phyloP scores from a whole-genome alignment of 108 stramenopile species.

The Cyclotella atomus region DNA sequence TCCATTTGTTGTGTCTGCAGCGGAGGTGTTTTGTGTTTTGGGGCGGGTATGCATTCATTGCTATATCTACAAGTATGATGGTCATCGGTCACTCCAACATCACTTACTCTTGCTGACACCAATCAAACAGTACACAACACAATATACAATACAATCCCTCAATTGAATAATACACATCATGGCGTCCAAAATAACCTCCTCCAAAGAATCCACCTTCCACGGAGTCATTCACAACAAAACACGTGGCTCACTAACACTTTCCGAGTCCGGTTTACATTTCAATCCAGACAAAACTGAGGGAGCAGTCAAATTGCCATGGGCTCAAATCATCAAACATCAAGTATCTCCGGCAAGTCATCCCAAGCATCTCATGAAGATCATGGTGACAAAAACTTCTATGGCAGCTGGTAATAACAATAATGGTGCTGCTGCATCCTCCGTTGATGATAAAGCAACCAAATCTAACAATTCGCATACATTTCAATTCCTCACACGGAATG shows the following conservation, averaged over 20 bases:
- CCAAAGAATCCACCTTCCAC: constrained; percentile 30
- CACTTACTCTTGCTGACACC: too few relatives aligned
- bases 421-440: not conserved
- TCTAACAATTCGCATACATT: constrained; percentile 61
- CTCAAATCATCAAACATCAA: constrained; percentile 78
- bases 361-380: constrained; percentile 72
- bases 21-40: too few relatives aligned
- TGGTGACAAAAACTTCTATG: constrained; percentile 4
- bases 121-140: too few relatives aligned
- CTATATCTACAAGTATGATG: too few relatives aligned
- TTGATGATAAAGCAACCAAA: not conserved
- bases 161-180: too few relatives aligned
- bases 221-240: constrained; percentile 31
- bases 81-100: too few relatives aligned
- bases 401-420: not conserved
- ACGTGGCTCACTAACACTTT: constrained; percentile 1
- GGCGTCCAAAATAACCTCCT: constrained; percentile 11
- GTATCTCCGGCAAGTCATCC: constrained; percentile 83
- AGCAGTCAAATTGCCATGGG: constrained; percentile 51
- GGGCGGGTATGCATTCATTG: too few relatives aligned
- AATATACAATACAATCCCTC: too few relatives aligned
- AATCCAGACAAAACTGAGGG: not conserved
- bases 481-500: constrained; percentile 62
- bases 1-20: too few relatives aligned
- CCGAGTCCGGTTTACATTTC: not conserved